These are phyloP conservation scores for Amanita brunnescens DNA, from an alignment of 768 basidiomycete genomes.

Conservation along the genomic window DNA sequence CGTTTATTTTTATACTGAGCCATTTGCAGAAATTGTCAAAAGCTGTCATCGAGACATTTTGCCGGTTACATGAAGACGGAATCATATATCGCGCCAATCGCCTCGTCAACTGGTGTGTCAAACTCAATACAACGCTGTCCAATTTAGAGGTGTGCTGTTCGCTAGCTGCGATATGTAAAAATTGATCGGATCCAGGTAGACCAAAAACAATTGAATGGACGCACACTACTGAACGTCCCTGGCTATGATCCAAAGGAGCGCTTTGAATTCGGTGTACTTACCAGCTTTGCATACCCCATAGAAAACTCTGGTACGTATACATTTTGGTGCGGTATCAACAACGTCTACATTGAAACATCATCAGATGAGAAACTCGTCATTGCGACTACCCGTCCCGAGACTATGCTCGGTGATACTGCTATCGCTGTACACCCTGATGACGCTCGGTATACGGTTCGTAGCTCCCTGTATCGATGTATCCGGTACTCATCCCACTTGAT, in stretches of 20 bases:
- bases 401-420: constrained; percentile 96
- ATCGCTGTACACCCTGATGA: constrained; percentile 96
- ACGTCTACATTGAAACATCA: neutral
- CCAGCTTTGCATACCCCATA: constrained; percentile 91
- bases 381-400: constrained; percentile 97
- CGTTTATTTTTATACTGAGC: neutral
- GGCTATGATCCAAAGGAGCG: constrained; percentile 94
- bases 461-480: neutral
- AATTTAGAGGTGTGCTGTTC: constrained; percentile 70
- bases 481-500: neutral
- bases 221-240: constrained; percentile 82
- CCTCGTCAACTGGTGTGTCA: constrained; percentile 96
- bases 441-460: constrained; percentile 64
- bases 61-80: constrained; percentile 83
- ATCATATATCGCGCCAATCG: constrained; percentile 93
- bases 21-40: constrained; percentile 54
- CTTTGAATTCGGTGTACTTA: constrained; percentile 95
- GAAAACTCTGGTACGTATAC: constrained; percentile 62
- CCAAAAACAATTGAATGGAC: constrained; percentile 79
- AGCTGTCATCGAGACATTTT: constrained; percentile 90
- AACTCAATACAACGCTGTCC: constrained; percentile 93
- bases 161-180: neutral
- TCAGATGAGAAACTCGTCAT: constrained; percentile 85
- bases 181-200: constrained; percentile 54
- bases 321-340: neutral